Base-by-base conservation (phyloP, 2,329 filamentous ascomycete species). In the Diaporthe longicolla region DNA sequence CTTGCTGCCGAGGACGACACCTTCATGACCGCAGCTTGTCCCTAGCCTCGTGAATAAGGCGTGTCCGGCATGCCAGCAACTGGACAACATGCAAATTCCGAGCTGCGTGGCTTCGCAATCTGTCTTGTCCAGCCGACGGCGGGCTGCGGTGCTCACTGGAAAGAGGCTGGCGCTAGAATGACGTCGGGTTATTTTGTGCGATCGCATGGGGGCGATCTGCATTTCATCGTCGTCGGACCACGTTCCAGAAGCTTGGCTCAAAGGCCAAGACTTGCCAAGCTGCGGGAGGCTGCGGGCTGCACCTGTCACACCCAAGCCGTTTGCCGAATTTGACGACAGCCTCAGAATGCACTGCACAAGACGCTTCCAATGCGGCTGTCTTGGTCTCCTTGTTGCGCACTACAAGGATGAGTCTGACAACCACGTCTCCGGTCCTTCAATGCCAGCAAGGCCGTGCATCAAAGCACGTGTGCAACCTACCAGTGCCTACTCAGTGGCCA, bases 181-280 rank as follows among this genome's bases (percentile, higher is more conserved):
- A 63, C 45, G 32, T 55, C n/a, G 45, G 57, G 35, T 11, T 13
- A 55, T 63, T 55, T 45, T 35, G 35, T 37, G 45, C 24, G 43
- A 55, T 48, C 21, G 59, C 19, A 71, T 63, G 70, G 70, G 57
- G 32, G 17, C 17, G 43, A 71, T 71, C 70, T 71, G 57, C 70
- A 43, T 45, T 32, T 43, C 70, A 40, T 63, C 69, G 59, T 63
- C 48, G 70, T 40, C 69, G 70, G 50, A 48, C 37, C 70, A 37
- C 19, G 58, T 74, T 71, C 58, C 57, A 74, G 29, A 74, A 74
- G 72, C 72, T 74, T 74, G 72, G 68, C 68, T 32, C 32, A 17
- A 50, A 10, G 50, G 55, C 48, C 59, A 71, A 71, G 70, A 63
- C 70, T 71, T 63, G 70, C 70, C 70, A 71, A 71, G 70, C 50